Percentiles rank a stretch among this genome's conserved stretches.
These are phyloP conservation scores for Piromyces finnis DNA, from an alignment of 192 early-diverging fungal genomes.

Conservation along the genomic window DNA sequence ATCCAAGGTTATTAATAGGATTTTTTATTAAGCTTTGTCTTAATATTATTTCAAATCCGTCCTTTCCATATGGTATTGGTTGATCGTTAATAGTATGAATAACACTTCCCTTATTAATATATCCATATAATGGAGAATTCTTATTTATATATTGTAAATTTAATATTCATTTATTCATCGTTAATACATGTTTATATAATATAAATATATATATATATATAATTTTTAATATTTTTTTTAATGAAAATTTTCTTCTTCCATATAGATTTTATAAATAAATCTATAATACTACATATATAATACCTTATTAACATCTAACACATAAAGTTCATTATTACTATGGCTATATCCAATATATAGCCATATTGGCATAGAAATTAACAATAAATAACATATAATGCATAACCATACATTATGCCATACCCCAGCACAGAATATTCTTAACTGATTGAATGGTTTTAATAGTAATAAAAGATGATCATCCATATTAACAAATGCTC, in stretches of 20 bases:
- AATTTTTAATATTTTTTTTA: not conserved
- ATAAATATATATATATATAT: not conserved
- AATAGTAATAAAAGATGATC: conserved; percentile 15
- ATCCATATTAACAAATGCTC: conserved; percentile 55
- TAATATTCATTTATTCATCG: too few species aligned
- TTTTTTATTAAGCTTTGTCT: conserved; percentile 6
- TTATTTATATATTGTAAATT: too few species aligned
- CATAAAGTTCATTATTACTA: conserved; percentile 30
- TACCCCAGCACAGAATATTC: conserved; percentile 54
- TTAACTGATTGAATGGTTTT: conserved; percentile 22
- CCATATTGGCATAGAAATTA: conserved; percentile 22
- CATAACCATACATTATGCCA: conserved; percentile 51
- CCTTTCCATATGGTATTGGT: conserved; percentile 11
- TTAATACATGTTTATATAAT: too few species aligned
- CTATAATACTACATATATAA: too few species aligned
- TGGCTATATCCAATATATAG: conserved; percentile 32
- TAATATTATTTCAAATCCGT: conserved; percentile 25
- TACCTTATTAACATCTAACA: conserved; percentile 30
- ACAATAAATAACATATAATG: conserved; percentile 9
- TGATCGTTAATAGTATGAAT: conserved; percentile 20
- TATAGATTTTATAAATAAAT: too few species aligned
- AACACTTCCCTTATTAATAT: conserved; percentile 18
- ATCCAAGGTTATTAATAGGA: conserved; percentile 9
- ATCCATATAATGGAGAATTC: conserved; percentile 22
- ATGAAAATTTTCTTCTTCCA: too few species aligned